These are phyloP conservation scores for Dissophora ornata DNA, from an alignment of 192 early-diverging fungal genomes.

Conservation along the genomic window DNA sequence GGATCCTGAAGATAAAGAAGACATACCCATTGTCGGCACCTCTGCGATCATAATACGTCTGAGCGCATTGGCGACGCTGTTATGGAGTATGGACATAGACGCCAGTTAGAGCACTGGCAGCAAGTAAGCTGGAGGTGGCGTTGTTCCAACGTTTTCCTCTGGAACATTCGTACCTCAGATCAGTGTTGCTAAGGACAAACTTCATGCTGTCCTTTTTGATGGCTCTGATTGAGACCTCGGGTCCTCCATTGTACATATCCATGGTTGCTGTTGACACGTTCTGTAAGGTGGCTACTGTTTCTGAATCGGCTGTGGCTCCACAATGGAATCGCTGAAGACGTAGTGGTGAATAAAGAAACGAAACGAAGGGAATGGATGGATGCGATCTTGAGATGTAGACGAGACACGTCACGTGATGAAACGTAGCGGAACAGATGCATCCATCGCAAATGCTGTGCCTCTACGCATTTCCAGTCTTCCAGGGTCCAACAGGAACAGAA, in stretches of 20 bases:
- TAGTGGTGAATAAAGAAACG: not conserved
- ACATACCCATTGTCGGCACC: constrained; percentile 89
- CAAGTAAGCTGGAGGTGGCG: too few relatives aligned
- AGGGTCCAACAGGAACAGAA: too few relatives aligned
- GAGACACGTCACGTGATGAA: too few relatives aligned
- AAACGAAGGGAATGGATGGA: not conserved
- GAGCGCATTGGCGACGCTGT: constrained; percentile 90
- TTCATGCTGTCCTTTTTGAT: constrained; percentile 70
- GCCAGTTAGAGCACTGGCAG: not conserved
- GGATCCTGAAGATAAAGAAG: too few relatives aligned
- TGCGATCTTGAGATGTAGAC: too few relatives aligned
- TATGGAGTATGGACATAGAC: not conserved
- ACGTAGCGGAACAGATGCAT: too few relatives aligned
- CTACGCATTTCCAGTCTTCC: too few relatives aligned
- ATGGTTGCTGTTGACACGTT: constrained; percentile 2
- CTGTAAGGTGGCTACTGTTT: not conserved
- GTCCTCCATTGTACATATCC: constrained; percentile 56
- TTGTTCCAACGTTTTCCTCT: too few relatives aligned
- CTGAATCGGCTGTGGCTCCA: not conserved
- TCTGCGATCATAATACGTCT: constrained; percentile 98
- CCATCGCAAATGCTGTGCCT: too few relatives aligned
- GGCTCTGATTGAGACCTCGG: constrained; percentile 70
- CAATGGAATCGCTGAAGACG: not conserved
- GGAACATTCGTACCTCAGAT: constrained; percentile 80
- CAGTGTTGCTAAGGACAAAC: constrained; percentile 89